Conservation (phyloP, 2,329 filamentous ascomycete genomes). For the Phialophora verrucosa region DNA sequence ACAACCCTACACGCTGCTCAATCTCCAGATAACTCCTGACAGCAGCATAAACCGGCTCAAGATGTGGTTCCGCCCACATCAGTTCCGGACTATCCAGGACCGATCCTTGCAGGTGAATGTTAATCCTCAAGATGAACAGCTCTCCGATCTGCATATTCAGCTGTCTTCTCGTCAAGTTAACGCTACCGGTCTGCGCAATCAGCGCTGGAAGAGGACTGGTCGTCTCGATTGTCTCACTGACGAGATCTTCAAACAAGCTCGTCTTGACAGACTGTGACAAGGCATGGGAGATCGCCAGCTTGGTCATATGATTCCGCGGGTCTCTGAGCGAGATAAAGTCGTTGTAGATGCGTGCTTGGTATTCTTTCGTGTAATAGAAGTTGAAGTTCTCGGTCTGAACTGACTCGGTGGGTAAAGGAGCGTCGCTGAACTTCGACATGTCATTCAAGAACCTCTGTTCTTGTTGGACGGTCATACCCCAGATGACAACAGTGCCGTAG, state of each 20-base stretch:
- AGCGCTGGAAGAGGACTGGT: conserved; percentile 93
- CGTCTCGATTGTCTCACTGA: conserved; percentile 89
- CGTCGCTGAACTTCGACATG: conserved; percentile 89
- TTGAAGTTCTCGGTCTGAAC: conserved; percentile 98
- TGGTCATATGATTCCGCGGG: conserved; percentile 97
- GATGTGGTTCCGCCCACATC: conserved; percentile 97
- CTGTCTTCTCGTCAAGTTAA: conserved; percentile 82
- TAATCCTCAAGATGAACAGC: conserved; percentile 95
- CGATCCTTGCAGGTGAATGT: conserved; percentile 95
- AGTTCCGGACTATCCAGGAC: conserved; percentile 96
- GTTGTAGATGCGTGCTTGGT: conserved; percentile 98
- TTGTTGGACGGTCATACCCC: conserved; percentile 92
- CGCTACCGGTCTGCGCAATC: conserved; percentile 90
- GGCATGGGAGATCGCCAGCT: conserved; percentile 94
- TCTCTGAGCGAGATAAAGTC: conserved; percentile 96
- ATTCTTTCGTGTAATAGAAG: conserved; percentile 98
- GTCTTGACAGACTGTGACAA: conserved; percentile 97
- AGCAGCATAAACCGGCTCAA: conserved; percentile 95
- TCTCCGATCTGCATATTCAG: conserved; percentile 99
- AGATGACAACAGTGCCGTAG: conserved; percentile 96
- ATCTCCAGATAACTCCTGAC: conserved; percentile 96
- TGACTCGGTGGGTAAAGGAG: conserved; percentile 85
- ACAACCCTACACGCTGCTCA: conserved; percentile 87
- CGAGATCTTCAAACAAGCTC: conserved; percentile 92
- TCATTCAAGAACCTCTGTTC: conserved; percentile 92